phyloP scores from a whole-genome alignment of 768 basidiomycete genomes.

The Mycena sanguinolenta region DNA sequence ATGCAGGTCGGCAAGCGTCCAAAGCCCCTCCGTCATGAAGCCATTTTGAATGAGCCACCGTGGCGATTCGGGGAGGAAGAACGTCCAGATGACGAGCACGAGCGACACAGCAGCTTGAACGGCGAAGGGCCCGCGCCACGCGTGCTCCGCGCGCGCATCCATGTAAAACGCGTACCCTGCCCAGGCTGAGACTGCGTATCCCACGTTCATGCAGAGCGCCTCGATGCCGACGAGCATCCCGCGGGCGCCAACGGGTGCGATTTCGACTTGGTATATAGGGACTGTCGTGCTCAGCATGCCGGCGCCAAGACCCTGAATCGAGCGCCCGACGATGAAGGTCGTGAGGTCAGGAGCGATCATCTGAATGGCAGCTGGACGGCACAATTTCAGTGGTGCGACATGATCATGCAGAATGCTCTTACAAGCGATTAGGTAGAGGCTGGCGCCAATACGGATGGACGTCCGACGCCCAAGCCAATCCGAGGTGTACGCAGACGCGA shows the following conservation, averaged over 20 bases:
- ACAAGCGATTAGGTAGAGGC: constrained; percentile 60
- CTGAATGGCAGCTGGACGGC: constrained; percentile 56
- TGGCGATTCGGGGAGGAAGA: constrained; percentile 65
- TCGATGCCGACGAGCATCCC: constrained; percentile 69
- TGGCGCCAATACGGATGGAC: constrained; percentile 63
- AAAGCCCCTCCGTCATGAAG: constrained; percentile 61
- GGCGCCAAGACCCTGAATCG: constrained; percentile 62
- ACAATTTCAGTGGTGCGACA: too few relatives aligned
- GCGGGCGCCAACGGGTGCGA: constrained; percentile 60
- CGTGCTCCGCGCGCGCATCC: constrained; percentile 57
- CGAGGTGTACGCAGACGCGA: constrained; percentile 61
- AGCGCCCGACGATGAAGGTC: constrained; percentile 56
- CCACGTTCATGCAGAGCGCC: constrained; percentile 64
- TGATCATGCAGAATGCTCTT: background rate
- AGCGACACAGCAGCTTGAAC: constrained; percentile 65
- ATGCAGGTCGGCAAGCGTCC: constrained; percentile 68
- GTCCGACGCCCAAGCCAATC: constrained; percentile 64
- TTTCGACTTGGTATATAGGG: constrained; percentile 63
- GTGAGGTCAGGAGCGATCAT: constrained; percentile 62
- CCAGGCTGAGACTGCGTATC: constrained; percentile 64
- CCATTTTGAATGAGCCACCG: constrained; percentile 69
- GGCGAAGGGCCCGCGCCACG: constrained; percentile 70
- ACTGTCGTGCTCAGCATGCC: constrained; percentile 66
- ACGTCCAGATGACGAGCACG: constrained; percentile 61
- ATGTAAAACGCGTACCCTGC: constrained; percentile 65